Conservation (phyloP, 2,329 filamentous ascomycete species). For the Aspergillus alliaceus region DNA sequence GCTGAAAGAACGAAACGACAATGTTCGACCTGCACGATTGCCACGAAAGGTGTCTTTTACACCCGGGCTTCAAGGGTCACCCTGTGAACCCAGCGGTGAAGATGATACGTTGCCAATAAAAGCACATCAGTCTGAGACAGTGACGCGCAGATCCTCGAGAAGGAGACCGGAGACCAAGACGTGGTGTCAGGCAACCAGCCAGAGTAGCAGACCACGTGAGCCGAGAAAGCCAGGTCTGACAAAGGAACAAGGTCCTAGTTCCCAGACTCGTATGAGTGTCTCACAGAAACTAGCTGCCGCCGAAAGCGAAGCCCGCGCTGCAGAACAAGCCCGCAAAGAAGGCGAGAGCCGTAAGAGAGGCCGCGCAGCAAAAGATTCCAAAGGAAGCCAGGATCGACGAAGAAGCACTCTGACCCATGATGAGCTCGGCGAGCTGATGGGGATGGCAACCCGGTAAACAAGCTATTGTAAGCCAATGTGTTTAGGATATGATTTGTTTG, state of each 20-base stretch:
- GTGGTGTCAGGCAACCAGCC: conserved; percentile 27
- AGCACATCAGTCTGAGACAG: conserved; percentile 31
- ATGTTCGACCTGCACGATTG: conserved; percentile 30
- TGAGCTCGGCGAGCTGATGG: conserved; percentile 44
- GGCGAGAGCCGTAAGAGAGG: conserved; percentile 37
- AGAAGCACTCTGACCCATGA: conserved; percentile 48
- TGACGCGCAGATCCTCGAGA: conserved; percentile 28
- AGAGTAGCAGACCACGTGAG: background rate
- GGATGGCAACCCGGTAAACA: conserved; percentile 21
- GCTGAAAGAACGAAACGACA: conserved; percentile 39
- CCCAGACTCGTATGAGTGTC: conserved; percentile 34
- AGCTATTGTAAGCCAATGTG: background rate
- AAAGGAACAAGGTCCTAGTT: conserved; percentile 12
- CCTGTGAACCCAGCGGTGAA: conserved; percentile 23
- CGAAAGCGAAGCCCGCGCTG: conserved; percentile 44
- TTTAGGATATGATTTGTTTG: conserved; percentile 9
- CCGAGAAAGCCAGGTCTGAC: background rate
- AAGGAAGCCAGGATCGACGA: conserved; percentile 32
- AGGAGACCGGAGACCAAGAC: conserved; percentile 29
- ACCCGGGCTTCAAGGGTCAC: conserved; percentile 30
- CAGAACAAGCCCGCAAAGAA: conserved; percentile 34
- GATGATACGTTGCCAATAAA: conserved; percentile 36
- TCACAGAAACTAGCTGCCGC: conserved; percentile 45
- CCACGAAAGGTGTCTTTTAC: conserved; percentile 42
- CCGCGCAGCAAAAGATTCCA: conserved; percentile 28